A percentile compares a stretch with the other conserved stretches of the same genome.
phyloP scores from a whole-genome alignment of 2,329 filamentous ascomycete species.

The Balansia obtecta region DNA sequence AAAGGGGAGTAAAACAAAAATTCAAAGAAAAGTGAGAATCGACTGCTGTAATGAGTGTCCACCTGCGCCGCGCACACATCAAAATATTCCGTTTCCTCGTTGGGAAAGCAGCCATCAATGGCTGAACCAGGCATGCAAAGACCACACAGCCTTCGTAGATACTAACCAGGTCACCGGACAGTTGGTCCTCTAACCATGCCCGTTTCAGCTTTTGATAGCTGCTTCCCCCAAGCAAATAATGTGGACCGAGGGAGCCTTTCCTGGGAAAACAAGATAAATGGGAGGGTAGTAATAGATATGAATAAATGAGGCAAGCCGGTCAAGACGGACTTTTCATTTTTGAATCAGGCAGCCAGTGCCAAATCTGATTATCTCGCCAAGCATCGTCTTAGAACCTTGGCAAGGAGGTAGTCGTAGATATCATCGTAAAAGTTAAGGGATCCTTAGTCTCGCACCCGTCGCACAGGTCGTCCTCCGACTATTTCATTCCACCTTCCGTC shows the following conservation, averaged over 20 bases:
- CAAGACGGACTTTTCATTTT: background rate
- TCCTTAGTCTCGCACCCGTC: background rate
- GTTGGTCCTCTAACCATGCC: background rate
- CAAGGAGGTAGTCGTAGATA: constrained; percentile 2
- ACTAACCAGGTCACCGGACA: no score
- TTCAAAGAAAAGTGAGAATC: background rate
- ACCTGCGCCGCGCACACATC: background rate
- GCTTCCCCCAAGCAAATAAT: background rate
- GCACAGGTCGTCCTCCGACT: background rate
- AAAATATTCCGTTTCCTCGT: background rate
- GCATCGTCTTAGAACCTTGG: background rate
- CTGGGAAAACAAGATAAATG: background rate
- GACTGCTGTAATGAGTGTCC: background rate
- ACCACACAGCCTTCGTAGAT: no score
- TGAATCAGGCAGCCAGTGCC: constrained; percentile 2
- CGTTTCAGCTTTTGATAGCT: background rate
- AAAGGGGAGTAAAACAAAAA: background rate
- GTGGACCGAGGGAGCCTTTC: background rate
- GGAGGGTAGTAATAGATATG: background rate
- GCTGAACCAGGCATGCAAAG: no score
- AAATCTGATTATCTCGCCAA: background rate
- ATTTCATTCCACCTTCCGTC: constrained; percentile 53
- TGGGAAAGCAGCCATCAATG: no score
- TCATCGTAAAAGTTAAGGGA: constrained; percentile 6
- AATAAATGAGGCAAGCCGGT: background rate